phyloP scores from a whole-genome alignment of 768 basidiomycete species.

The Mycena filopes region DNA sequence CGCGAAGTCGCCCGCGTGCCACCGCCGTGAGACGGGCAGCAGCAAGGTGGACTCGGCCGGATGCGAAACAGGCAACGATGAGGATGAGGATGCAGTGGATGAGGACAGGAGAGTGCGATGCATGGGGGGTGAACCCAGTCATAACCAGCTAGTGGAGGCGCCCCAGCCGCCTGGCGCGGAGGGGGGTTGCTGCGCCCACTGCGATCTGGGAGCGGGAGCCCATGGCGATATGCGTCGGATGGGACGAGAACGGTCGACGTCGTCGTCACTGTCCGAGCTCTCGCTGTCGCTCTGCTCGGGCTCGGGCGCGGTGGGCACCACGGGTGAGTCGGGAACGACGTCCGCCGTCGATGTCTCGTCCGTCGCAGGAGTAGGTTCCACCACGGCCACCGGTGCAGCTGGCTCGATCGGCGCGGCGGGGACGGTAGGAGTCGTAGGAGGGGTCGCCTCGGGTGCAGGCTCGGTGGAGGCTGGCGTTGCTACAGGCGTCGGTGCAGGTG shows the following conservation, averaged over 20 bases:
- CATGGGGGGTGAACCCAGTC: slow-evolving; percentile 6
- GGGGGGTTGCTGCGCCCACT: slow-evolving; percentile 24
- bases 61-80: slow-evolving; percentile 15
- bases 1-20: slow-evolving; percentile 47
- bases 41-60: background rate
- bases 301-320: background rate
- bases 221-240: slow-evolving; percentile 43
- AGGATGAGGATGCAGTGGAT: slow-evolving; percentile 4
- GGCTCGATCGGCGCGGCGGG: background rate
- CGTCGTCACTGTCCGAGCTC: slow-evolving; percentile 48
- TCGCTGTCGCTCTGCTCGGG: slow-evolving; percentile 27
- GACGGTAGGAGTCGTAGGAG: background rate
- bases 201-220: slow-evolving; percentile 30
- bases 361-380: background rate
- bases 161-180: slow-evolving; percentile 12
- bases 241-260: slow-evolving; percentile 46
- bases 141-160: slow-evolving; percentile 22
- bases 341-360: background rate
- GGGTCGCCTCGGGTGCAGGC: background rate
- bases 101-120: background rate
- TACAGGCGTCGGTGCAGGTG: background rate
- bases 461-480: background rate
- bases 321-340: background rate
- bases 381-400: background rate
- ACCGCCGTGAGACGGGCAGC: slow-evolving; percentile 34